These are phyloP conservation scores for Luvunga scandens DNA, from an alignment of 345 rosid species.

Conservation along the genomic window DNA sequence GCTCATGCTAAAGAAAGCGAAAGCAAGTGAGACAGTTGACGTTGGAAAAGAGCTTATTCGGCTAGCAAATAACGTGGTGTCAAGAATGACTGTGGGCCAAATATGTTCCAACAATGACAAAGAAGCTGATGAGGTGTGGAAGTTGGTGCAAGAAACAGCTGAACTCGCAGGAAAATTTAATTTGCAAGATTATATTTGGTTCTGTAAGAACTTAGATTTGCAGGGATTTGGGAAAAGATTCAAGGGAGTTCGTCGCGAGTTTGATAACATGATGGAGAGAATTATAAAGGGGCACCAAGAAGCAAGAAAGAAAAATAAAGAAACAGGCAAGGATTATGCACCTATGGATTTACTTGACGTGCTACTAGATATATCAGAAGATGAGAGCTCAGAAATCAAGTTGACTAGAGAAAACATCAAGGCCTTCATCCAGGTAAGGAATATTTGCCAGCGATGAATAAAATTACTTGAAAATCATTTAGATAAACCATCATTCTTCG, in stretches of 20 bases:
- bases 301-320: conserved; percentile 29
- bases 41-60: conserved; percentile 44
- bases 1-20: conserved; percentile 29
- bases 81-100: conserved; percentile 44
- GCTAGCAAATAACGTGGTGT: conserved; percentile 36
- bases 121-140: conserved; percentile 43
- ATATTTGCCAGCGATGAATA: no score
- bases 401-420: conserved; percentile 51
- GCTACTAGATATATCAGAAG: conserved; percentile 39
- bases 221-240: conserved; percentile 40
- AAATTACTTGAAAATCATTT: not conserved
- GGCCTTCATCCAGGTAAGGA: conserved; percentile 14
- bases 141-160: conserved; percentile 35
- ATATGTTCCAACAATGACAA: conserved; percentile 26
- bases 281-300: conserved; percentile 46
- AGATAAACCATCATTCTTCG: not conserved
- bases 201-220: conserved; percentile 53
- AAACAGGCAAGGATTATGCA: conserved; percentile 4
- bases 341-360: conserved; percentile 47
- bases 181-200: conserved; percentile 53
- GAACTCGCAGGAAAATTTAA: conserved; percentile 48
- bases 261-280: conserved; percentile 41
- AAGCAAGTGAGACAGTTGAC: conserved; percentile 29
- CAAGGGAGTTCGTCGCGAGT: conserved; percentile 33
- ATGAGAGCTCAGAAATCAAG: conserved; percentile 42